Evolutionary conservation across 1,284 basidiomycete species (phyloP), one percentile per base, ranked within the genome.

Genomic region (Rhodotorula sp.): DNA sequence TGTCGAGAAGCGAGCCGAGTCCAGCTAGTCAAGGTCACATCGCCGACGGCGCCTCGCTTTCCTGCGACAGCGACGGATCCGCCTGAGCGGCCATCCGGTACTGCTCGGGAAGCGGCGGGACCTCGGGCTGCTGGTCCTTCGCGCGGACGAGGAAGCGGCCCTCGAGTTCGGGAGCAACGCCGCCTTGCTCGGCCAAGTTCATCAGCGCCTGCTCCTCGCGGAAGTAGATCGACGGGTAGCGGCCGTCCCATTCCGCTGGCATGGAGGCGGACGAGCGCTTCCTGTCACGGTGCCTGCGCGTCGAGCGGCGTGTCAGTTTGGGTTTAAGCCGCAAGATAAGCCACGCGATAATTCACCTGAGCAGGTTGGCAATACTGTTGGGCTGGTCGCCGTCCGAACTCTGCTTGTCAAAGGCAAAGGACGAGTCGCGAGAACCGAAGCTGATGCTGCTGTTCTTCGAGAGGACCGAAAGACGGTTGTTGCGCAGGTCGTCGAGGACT

Each of bases 341-440:
- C 36, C 39, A 3, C 39, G 11, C 39, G 39, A 24, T 5, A n/a
- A 29, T 61, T 29, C 24, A 70, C 68, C 68, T 32, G 5, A 70
- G 47, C 34, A 70, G 39, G 20, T 49, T 46, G 1, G 64, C 64
- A 34, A 69, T 62, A 1, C 55, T 49, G 32, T 39, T 55, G 20
- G n/a, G n/a, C 27, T 84, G 84, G 76, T 87, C 85, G 9, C 20
- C 55, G 5, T 19, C 10, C 24, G 56, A 44, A 17, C 39, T 29
- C 2, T 30, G 20, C 74, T 87, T 86, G 36, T 61, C 60, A 69
- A 88, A 36, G 8, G 58, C 68, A 36, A 66, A 53, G 86, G 0
- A 86, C 86, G 52, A 87, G 83, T 64, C 39, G 44, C 58, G 48
- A 58, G 69, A 71, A 6, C 67, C 67, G 27, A 72, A 61, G 1